Base-by-base conservation (phyloP, 1,139 yeast species). In the Meyerozyma smithsonii region DNA sequence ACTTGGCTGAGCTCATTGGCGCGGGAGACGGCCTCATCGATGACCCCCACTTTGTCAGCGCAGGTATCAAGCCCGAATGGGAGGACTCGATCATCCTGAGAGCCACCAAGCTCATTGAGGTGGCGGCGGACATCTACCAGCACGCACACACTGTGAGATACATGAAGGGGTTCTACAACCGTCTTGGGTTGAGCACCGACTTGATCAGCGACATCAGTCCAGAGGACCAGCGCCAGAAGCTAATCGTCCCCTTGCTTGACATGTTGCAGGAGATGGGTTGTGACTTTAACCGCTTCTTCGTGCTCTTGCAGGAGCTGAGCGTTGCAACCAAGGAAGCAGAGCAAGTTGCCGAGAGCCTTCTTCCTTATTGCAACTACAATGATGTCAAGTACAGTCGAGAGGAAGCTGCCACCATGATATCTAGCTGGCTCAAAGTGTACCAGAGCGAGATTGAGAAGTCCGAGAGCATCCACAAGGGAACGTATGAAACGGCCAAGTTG, bases 201-300 rank as follows among this genome's bases (percentile, higher is more conserved):
- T 51, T 67, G 39, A 69, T 70, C 1, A 62, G 65, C 6, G 72
- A 66, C 36, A 36, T 44, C 3, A 53, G 65, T 38, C 69, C 70
- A 2, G 67, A 68, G 37, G 38, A 35, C 8, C 58, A 55, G 17
- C 74, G 78, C 42, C 61, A 67, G n/a, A 68, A 69, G 26, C 57
- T 86, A 5, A 58, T 86, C 10, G 69, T 72, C 1, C 84, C 88
- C 2, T 56, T 88, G 56, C 66, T 90, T 44, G 78, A 74, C n/a
- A 69, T 82, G 50, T 61, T 92, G 41, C 65, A 73, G 45, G 72
- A 68, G 21, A 71, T 85, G 2, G 79, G 79, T 48, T 69, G 88
- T 38, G 97, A 90, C 54, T 92, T 80, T 61, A 89, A 89, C 58
- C 73, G 74, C 47, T 88, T 90, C 54, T 90, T 90, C 61, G 63